Evolutionary conservation across 139 green algal species (phyloP).

Genomic region (Micractinium conductrix): DNA sequence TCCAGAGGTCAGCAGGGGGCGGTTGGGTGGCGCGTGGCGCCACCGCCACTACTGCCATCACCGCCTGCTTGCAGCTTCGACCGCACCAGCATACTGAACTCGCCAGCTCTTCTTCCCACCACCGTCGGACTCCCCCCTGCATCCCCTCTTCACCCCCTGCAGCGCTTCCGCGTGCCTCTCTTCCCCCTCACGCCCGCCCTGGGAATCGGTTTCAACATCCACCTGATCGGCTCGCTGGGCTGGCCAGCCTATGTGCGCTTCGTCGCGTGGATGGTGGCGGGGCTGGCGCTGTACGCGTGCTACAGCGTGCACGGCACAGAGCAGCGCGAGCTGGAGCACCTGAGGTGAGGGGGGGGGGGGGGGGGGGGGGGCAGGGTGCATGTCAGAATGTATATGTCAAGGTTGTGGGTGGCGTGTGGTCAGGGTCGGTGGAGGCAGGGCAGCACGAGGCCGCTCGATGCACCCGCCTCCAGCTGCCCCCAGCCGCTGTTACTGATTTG

Average conservation of each 20-base stretch:
- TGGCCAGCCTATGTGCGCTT: constrained; percentile 81
- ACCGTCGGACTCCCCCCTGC: no score
- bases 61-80: no score
- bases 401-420: not conserved
- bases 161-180: constrained; percentile 70
- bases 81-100: no score
- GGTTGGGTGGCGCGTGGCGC: no score
- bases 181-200: constrained; percentile 67
- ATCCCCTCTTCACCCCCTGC: no score
- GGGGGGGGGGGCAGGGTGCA: no score
- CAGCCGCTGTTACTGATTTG: not conserved
- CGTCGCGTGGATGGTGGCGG: constrained; percentile 70
- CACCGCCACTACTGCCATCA: no score
- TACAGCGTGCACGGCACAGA: constrained; percentile 50
- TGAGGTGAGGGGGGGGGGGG: not conserved
- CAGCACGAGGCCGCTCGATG: not conserved
- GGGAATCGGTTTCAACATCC: constrained; percentile 74
- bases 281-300: constrained; percentile 33
- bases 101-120: no score
- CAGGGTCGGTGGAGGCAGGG: not conserved
- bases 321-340: constrained; percentile 29
- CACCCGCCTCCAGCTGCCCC: not conserved
- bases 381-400: not conserved
- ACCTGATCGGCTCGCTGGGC: constrained; percentile 81
- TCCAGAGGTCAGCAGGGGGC: no score